Conservation (phyloP, 768 basidiomycete species). For the Boletus subparvulus region DNA sequence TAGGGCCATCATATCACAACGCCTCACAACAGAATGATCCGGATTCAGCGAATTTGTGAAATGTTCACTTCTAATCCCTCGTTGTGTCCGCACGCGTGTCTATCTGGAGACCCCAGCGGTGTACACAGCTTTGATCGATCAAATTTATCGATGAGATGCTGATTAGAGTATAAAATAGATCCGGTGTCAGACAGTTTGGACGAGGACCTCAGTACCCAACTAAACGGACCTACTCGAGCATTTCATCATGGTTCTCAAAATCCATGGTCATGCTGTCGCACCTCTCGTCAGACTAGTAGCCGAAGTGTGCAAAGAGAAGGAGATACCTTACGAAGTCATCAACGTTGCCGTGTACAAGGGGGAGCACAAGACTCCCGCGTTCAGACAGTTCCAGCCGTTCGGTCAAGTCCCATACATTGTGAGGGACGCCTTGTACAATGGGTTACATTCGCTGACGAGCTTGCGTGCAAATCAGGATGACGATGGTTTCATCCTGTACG, state of each 20-base stretch:
- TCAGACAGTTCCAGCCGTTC: constrained; percentile 36
- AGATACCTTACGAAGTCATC: constrained; percentile 39
- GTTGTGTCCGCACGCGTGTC: too few relatives aligned
- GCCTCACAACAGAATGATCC: too few relatives aligned
- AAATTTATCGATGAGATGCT: too few relatives aligned
- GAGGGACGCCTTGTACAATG: neutral
- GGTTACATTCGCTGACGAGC: neutral
- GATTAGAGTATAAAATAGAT: neutral
- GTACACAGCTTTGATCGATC: too few relatives aligned
- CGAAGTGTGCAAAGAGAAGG: constrained; percentile 38
- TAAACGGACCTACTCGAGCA: neutral
- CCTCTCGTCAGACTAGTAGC: constrained; percentile 43
- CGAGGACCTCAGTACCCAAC: neutral
- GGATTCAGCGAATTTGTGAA: too few relatives aligned
- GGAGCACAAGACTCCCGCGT: constrained; percentile 33
- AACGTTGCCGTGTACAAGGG: constrained; percentile 33
- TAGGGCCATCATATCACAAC: too few relatives aligned
- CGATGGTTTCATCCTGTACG: constrained; percentile 32
- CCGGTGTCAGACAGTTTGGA: neutral
- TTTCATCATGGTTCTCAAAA: constrained; percentile 42
- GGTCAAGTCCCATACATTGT: constrained; percentile 39
- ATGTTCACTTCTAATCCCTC: too few relatives aligned
- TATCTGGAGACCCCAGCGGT: too few relatives aligned
- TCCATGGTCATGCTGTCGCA: constrained; percentile 39
- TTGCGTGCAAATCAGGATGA: constrained; percentile 21